Evolutionary conservation across 2,329 filamentous ascomycete species (phyloP), one percentile per base, ranked within the genome.

Genomic region (Aspergillaceae sp.): DNA sequence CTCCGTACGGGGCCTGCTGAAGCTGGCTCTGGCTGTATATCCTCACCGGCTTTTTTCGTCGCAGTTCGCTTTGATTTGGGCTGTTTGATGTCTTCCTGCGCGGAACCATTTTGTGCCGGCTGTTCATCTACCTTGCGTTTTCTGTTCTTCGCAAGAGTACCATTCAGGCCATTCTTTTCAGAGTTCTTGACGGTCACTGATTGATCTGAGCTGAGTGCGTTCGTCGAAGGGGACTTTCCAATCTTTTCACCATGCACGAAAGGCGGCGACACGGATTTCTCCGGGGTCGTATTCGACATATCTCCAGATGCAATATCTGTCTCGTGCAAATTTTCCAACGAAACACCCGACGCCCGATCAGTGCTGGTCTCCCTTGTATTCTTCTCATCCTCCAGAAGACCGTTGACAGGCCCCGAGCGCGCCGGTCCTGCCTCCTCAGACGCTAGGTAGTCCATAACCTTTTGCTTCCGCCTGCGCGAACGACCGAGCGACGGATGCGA

Each of bases 401-500:
- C 29, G 3, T 42, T 45, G 42, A 42, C 34, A 35, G 46, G 46
- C 2, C 44, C 50, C 19, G 48, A 48, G 4, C 42, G 46, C 5
- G n/a, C 0, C 42, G 33, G 26, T 50, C 47, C 9, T 40, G 41
- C 9, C 28, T 36, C 40, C n/a, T 28, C 11, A 19, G 11, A n/a
- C n/a, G 7, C 40, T 5, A 37, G 10, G 9, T n/a, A 36, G 11
- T 34, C 42, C 7, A 35, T 26, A 7, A 29, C 27, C 4, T 11
- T 43, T 32, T 51, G 47, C 32, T 53, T 54, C 29, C 56, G 54
- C 43, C 56, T 27, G 5, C 8, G 11, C 4, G 51, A 54, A 19
- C 55, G 56, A 38, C 59, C 59, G 41, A 59, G 56, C 11, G 56
- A 55, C 4, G 62, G 64, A 44, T 67, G 58, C 0, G 62, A 57